phyloP scores from a whole-genome alignment of 2,329 filamentous ascomycete species.

The Alternaria sp. region DNA sequence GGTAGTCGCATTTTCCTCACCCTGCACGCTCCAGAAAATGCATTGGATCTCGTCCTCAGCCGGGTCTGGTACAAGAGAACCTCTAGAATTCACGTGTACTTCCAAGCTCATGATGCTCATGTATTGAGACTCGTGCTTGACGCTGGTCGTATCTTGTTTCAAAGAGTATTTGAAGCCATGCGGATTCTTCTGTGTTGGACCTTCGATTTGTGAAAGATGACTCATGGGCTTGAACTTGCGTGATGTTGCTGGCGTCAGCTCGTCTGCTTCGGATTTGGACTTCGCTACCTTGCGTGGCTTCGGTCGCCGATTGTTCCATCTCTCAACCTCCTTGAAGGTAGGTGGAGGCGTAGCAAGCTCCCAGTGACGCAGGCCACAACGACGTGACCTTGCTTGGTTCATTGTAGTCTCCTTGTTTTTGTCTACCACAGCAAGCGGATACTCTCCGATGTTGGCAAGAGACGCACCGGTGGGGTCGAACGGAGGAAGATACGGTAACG shows the following conservation, averaged over 20 bases:
- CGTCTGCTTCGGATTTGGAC: slow-evolving; percentile 10
- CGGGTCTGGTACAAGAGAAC: slow-evolving; percentile 82
- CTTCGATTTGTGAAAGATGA: slow-evolving; percentile 82
- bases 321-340: slow-evolving; percentile 70
- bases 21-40: slow-evolving; percentile 89
- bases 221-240: slow-evolving; percentile 31
- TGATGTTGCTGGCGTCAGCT: slow-evolving; percentile 14
- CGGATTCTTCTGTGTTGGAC: slow-evolving; percentile 81
- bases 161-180: slow-evolving; percentile 88
- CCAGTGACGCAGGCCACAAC: slow-evolving; percentile 76
- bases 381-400: slow-evolving; percentile 62
- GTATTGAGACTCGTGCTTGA: slow-evolving; percentile 85
- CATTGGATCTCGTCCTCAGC: slow-evolving; percentile 88
- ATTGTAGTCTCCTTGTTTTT: slow-evolving; percentile 60
- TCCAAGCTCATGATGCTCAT: slow-evolving; percentile 98
- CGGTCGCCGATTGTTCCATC: slow-evolving; percentile 66
- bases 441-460: slow-evolving; percentile 64
- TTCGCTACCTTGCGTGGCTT: slow-evolving; percentile 22
- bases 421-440: slow-evolving; percentile 58
- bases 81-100: slow-evolving; percentile 87
- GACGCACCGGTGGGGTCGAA: slow-evolving; percentile 74
- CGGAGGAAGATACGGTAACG: slow-evolving; percentile 78
- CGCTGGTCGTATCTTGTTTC: slow-evolving; percentile 74
- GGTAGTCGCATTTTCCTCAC: slow-evolving; percentile 70
- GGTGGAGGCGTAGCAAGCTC: slow-evolving; percentile 78